Conservation (phyloP, 768 basidiomycete genomes). For the Mycena alexandri region DNA sequence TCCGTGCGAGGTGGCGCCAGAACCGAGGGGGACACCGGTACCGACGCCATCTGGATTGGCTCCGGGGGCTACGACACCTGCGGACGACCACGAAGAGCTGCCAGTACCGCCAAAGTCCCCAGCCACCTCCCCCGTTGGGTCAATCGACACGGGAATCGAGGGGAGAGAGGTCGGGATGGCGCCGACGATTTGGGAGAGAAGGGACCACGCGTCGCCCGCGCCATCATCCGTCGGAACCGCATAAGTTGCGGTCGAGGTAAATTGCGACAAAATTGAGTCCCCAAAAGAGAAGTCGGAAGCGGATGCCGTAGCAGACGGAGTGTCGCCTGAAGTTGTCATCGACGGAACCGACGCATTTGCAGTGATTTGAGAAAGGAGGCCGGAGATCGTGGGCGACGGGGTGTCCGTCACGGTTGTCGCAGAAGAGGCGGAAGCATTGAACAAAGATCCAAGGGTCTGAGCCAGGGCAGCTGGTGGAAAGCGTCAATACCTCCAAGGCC, state of each 20-base stretch:
- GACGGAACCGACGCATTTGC: constrained; percentile 2
- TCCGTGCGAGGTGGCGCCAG: background rate
- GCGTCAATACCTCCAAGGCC: background rate
- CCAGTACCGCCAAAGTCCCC: too few relatives aligned
- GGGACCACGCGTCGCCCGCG: background rate
- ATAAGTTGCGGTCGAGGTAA: background rate
- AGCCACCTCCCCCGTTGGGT: background rate
- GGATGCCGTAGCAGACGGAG: background rate
- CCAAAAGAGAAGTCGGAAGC: background rate
- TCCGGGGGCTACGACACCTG: background rate
- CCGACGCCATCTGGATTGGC: background rate
- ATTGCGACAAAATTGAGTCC: background rate
- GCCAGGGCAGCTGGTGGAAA: constrained; percentile 5
- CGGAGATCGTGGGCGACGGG: constrained; percentile 9
- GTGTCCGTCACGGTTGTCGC: background rate
- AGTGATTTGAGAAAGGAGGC: constrained; percentile 7
- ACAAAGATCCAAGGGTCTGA: constrained; percentile 18
- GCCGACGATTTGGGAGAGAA: constrained; percentile 11
- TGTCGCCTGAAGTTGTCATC: background rate
- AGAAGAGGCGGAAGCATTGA: constrained; percentile 3
- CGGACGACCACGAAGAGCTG: background rate
- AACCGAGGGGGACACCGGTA: background rate
- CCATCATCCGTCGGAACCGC: constrained; percentile 1
- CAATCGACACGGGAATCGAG: background rate
- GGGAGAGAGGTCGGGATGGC: background rate